Evolutionary conservation across 2,329 filamentous ascomycete species (phyloP), one percentile per base, ranked within the genome.

Genomic region (Colletotrichum sp.): DNA sequence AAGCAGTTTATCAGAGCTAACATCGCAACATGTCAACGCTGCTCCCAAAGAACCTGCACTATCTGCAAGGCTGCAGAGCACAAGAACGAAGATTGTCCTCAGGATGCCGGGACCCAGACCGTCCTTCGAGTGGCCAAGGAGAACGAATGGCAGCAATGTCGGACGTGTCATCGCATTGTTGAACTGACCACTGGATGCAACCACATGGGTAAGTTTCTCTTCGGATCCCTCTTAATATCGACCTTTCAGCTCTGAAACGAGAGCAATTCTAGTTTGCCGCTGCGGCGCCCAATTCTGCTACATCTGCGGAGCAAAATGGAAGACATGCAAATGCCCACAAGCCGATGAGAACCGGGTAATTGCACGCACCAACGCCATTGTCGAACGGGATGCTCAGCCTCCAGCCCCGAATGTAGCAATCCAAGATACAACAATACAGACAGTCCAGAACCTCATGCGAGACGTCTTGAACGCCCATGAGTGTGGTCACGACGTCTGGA

Each of bases 251-350:
- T 16, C 4, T 59, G 3, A 24, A n/a, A 59, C 18, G 28, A 22
- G 10, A 12, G 8, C 28, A 16, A 30, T 65, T 57, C 12, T 16
- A 85, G 90, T 86, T 1, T 91, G 89, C 66, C 81, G 67, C 2
- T 92, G 90, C 66, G 79, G 83, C 0, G 79, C 82, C 0, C 34
- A 90, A n/a, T 91, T 90, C 78, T 91, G 89, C 78, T 90, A 90
- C 57, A 18, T 81, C 0, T 91, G 89, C 57, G 88, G 88, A 6
- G 16, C n/a, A 0, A 5, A 0, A 6, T 90, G 88, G 88, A 86
- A 85, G 30, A 81, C 26, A 6, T 28, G 26, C 26, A 28, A 2
- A 2, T 28, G 26, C 8, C 26, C 26, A 28, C 26, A 28, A 28
- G 26, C 26, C 8, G 26, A 28, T 28, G 26, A 28, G 26, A 7